Evolutionary conservation across 2,329 filamentous ascomycete species (phyloP), one percentile per base, ranked within the genome.

Genomic region (Coniochaeta ligniaria): DNA sequence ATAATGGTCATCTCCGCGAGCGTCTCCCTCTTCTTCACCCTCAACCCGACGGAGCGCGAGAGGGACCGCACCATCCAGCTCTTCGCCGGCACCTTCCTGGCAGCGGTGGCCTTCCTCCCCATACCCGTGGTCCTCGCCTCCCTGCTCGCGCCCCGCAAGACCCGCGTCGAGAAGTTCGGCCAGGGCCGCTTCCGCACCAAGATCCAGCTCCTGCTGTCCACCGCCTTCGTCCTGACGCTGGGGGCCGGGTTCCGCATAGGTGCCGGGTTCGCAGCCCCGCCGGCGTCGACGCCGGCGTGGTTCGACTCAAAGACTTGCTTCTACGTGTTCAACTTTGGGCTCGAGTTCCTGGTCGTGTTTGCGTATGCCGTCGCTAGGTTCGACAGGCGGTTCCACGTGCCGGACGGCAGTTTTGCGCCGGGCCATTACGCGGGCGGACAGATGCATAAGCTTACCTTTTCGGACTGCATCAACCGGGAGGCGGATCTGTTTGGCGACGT

Each of bases 261-360:
- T 17, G 83, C 82, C 1, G 75, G 70, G 31, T 91, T 81, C 72
- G 77, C 78, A 60, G 69, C 77, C 0, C 81, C 80, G 31, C 83
- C 78, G 3, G 66, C 68, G 60, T 76, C 52, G 12, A 47, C 84
- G 61, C 85, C 89, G 1, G 87, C 86, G 6, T 90, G 87, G 82
- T 94, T 87, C 70, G 83, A 91, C 67, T 77, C 77, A 68, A 90
- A 88, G 71, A 83, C 86, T 1, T 85, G 83, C 67, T 96, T 92
- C 77, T 96, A 95, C 76, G 75, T 86, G 69, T 90, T 95, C 77
- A 90, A 91, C 75, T 96, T 90, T 69, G 77, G 76, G 17, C 78
- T 93, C 41, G 92, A 96, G 73, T 76, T 93, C 45, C 69, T 89
- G 26, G 85, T 92, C 41, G 80, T 94, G 5, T 82, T 80, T 59